These are phyloP conservation scores for Drosera spatulata DNA, from an alignment of 179 eudicot species.

Conservation along the genomic window DNA sequence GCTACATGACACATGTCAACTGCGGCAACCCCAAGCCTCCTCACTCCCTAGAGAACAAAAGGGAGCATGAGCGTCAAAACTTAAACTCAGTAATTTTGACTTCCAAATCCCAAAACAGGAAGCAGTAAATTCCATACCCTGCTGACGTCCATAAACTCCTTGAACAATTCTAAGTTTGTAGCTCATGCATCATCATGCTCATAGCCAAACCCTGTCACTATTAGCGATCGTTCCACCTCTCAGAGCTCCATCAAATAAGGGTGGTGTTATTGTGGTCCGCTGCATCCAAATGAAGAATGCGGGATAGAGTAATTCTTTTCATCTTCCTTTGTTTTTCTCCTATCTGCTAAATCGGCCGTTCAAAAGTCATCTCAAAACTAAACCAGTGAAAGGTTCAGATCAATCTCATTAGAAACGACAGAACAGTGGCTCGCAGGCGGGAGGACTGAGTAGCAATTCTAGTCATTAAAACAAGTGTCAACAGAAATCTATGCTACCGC, in stretches of 20 bases:
- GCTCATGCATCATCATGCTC: slow-evolving; percentile 98
- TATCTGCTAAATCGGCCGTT: too few relatives aligned
- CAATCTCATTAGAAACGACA: too few relatives aligned
- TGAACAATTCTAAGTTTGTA: slow-evolving; percentile 79
- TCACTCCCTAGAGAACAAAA: slow-evolving; percentile 53
- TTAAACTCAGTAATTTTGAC: background rate
- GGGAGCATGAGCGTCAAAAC: background rate
- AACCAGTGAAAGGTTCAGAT: too few relatives aligned
- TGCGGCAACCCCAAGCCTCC: slow-evolving; percentile 98
- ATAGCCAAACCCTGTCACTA: slow-evolving; percentile 97
- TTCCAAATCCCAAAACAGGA: background rate
- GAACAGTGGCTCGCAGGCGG: too few relatives aligned
- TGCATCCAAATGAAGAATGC: too few relatives aligned
- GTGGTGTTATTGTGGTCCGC: background rate
- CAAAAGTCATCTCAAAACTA: too few relatives aligned
- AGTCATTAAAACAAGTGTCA: background rate
- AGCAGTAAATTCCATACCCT: slow-evolving; percentile 40
- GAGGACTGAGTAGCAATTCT: background rate
- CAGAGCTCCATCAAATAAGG: background rate
- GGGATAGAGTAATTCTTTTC: too few relatives aligned
- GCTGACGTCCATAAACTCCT: slow-evolving; percentile 88
- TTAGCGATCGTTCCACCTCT: slow-evolving; percentile 80
- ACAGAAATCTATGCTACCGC: background rate
- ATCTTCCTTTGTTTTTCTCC: too few relatives aligned
- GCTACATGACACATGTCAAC: slow-evolving; percentile 99